Conservation (phyloP, 1,284 basidiomycete genomes). For the Moesziomyces antarcticus region DNA sequence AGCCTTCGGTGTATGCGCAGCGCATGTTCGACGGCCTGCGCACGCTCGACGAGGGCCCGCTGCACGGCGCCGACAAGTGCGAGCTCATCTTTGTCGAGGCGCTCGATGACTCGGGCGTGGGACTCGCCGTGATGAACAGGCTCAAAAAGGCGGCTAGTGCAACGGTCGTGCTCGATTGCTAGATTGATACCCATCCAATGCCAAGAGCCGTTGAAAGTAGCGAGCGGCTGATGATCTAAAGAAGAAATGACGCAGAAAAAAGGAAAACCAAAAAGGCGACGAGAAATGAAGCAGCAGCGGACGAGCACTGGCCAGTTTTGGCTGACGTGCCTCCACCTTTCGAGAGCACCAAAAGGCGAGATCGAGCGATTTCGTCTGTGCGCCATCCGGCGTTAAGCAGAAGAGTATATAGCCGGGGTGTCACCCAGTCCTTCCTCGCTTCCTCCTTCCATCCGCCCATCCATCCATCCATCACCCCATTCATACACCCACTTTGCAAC, state of each 20-base stretch:
- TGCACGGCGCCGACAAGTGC: conserved; percentile 70
- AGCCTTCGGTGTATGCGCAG: conserved; percentile 79
- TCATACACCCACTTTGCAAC: neutral
- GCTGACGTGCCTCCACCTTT: conserved; percentile 8
- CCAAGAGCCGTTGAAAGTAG: neutral
- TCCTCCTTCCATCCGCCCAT: too few species aligned
- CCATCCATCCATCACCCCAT: too few species aligned
- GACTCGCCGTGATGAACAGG: conserved; percentile 97
- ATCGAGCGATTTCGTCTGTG: too few species aligned
- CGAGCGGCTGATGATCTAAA: neutral
- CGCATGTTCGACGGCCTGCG: conserved; percentile 89
- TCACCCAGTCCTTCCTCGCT: too few species aligned
- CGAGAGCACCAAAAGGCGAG: too few species aligned
- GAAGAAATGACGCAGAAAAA: neutral
- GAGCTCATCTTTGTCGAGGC: conserved; percentile 90
- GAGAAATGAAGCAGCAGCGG: neutral
- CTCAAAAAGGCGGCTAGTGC: conserved; percentile 84
- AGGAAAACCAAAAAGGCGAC: neutral
- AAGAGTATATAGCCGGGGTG: too few species aligned
- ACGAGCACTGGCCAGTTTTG: conserved; percentile 17
- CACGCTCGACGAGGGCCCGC: conserved; percentile 74
- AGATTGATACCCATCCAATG: conserved; percentile 2
- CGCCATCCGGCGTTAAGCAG: too few species aligned
- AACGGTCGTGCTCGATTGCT: conserved; percentile 46
- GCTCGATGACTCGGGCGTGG: conserved; percentile 82